phyloP scores from a whole-genome alignment of 208 protist species.

The Trypanosoma congolense region DNA sequence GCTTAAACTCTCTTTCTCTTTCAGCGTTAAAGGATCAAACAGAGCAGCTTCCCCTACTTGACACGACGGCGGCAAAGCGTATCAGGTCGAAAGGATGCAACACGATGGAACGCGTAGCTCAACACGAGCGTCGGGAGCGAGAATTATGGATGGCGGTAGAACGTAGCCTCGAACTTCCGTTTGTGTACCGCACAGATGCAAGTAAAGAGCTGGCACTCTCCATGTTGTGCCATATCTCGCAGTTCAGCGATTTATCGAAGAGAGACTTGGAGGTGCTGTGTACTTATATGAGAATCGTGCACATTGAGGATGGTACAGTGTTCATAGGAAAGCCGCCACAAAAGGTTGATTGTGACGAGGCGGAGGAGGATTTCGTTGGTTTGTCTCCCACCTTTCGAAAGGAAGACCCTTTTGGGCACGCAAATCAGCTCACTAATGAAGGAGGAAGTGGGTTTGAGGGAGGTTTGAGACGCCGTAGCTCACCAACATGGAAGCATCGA shows the following conservation, averaged over 20 bases:
- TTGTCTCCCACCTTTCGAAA: not conserved
- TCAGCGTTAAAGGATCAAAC: not conserved
- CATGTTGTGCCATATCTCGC: conserved; percentile 39
- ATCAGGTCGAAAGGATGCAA: not conserved
- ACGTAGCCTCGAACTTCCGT: conserved; percentile 45
- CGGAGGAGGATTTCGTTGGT: not conserved
- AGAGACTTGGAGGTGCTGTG: conserved; percentile 54
- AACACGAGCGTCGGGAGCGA: conserved; percentile 13
- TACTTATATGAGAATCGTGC: conserved; percentile 41
- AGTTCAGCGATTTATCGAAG: conserved; percentile 36
- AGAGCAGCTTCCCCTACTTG: not conserved
- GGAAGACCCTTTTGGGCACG: not conserved
- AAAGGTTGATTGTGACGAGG: not conserved
- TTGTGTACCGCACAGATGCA: conserved; percentile 49
- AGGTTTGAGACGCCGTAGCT: too few relatives aligned
- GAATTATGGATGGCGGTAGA: conserved; percentile 40
- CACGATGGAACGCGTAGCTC: not conserved
- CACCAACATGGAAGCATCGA: not conserved
- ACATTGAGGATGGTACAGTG: conserved; percentile 10
- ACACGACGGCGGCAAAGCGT: not conserved
- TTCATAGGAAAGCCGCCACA: conserved; percentile 2
- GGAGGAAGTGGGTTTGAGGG: too few relatives aligned
- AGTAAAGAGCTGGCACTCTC: conserved; percentile 36
- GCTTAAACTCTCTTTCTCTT: not conserved
- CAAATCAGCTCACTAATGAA: not conserved